Evolutionary conservation across 768 basidiomycete genomes (phyloP).

Genomic region (Sutorius australiensis): DNA sequence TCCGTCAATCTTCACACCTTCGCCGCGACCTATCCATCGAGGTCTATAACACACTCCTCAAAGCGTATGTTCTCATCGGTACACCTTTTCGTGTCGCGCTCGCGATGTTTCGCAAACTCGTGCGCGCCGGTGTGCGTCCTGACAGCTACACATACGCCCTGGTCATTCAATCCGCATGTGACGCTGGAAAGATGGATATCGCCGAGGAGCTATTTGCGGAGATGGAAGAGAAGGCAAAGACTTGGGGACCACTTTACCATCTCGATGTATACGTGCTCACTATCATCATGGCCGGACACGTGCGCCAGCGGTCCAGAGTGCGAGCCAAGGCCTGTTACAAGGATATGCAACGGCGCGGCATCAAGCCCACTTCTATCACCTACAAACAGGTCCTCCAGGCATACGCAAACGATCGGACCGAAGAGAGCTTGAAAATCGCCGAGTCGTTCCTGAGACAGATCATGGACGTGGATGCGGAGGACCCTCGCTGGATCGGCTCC

Average conservation of each 20-base stretch:
- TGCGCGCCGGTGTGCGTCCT: conserved; percentile 48
- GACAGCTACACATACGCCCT: conserved; percentile 65
- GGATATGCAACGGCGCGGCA: conserved; percentile 62
- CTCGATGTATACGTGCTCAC: conserved; percentile 63
- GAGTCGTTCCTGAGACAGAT: conserved; percentile 61
- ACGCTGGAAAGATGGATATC: conserved; percentile 57
- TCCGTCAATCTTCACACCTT: conserved; percentile 37
- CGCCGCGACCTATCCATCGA: conserved; percentile 48
- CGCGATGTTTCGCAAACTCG: conserved; percentile 56
- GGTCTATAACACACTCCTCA: conserved; percentile 74
- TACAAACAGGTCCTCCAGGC: conserved; percentile 64
- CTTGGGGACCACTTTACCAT: conserved; percentile 37
- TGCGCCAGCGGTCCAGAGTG: conserved; percentile 49
- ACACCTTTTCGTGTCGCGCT: conserved; percentile 68
- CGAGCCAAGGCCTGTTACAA: conserved; percentile 65
- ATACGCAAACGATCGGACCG: conserved; percentile 48
- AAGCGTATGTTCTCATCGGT: conserved; percentile 78
- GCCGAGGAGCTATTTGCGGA: conserved; percentile 66
- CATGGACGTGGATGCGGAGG: conserved; percentile 33
- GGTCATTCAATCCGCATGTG: conserved; percentile 78
- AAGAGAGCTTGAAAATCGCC: conserved; percentile 54
- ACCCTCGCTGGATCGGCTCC: conserved; percentile 38
- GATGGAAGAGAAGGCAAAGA: conserved; percentile 49
- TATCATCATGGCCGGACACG: conserved; percentile 69
- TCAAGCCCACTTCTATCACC: conserved; percentile 66